Evolutionary conservation across 805 yeast genomes (phyloP), one percentile per base, ranked within the genome.

Genomic region (Cyberlindnera galapagoensis): DNA sequence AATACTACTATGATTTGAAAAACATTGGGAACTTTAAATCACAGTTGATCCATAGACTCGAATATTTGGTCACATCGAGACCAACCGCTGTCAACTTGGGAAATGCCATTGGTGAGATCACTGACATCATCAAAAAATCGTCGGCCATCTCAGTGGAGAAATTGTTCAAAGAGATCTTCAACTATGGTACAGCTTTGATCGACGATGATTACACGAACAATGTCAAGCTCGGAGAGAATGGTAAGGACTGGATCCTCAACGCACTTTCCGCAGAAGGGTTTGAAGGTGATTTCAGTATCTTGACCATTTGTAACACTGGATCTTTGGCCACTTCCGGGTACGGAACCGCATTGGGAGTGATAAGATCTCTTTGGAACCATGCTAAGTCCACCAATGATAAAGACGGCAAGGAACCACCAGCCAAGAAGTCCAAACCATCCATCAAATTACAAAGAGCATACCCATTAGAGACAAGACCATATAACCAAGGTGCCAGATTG

Each of bases 251-350:
- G 63, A 76, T 85, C 33, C 45, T 56, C 18, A 53, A 69, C 2
- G 52, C 58, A 17, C 59, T 80, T 42, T 46, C 53, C 13, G 42
- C 56, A 12, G 72, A 76, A 40, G 59, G 64, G 5, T 76, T 72
- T 46, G 51, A 56, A 13, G 85, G 81, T 9, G 79, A 80, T 5
- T 78, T 87, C 52, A 74, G 94, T 1, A 88, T 86, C 4, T 60
- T 92, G 52, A 90, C 97, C 1, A 84, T 92, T 35, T 90, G 98
- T 59, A 90, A 90, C 59, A 90, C 98, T 1, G 98, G 98, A 0
- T 85, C 97, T 0, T 65, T 90, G 38, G 98, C 98, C 1, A 90
- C 98, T 2, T 85, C 97, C 4, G 97, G 97, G 3, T 90, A 87
- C 54, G 98, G 98, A 19, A 90, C 98, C 5, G 97, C 97, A 0